These are phyloP conservation scores for Actinomortierella ambigua DNA, from an alignment of 371 early-diverging fungal species.

Conservation along the genomic window DNA sequence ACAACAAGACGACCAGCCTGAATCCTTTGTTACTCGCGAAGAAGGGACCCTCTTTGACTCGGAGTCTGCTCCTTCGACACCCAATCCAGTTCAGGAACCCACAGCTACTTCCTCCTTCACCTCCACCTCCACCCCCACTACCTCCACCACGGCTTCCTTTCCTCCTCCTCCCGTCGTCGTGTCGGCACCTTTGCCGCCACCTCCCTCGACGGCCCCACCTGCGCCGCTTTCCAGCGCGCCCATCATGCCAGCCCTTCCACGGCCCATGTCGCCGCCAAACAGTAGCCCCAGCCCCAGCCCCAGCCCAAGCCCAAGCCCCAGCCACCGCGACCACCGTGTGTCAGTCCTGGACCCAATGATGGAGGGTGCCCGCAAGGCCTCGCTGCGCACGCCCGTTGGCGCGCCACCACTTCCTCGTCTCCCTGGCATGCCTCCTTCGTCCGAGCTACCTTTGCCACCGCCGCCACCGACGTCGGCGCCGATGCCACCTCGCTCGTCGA, in stretches of 20 bases:
- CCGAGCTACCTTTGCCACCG: constrained; percentile 1
- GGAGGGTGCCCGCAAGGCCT: constrained; percentile 29
- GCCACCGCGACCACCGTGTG: constrained; percentile 7
- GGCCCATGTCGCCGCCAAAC: constrained; percentile 17
- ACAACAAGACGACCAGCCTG: too few relatives aligned
- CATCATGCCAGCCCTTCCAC: constrained; percentile 9
- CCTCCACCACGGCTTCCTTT: background rate
- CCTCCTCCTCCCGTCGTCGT: constrained; percentile 6
- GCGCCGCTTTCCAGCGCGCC: constrained; percentile 12
- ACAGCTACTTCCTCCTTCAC: background rate
- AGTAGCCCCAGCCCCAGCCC: constrained; percentile 10
- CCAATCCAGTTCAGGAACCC: background rate
- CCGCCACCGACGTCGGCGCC: background rate
- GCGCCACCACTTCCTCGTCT: constrained; percentile 21
- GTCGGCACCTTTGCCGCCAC: constrained; percentile 8
- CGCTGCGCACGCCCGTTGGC: constrained; percentile 13
- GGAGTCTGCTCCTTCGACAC: too few relatives aligned
- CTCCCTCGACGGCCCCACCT: constrained; percentile 22
- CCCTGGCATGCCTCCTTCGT: constrained; percentile 18
- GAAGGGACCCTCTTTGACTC: too few relatives aligned
- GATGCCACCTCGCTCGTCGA: constrained; percentile 2
- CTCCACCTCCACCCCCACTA: background rate
- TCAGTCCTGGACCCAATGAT: constrained; percentile 37
- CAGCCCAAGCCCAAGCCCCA: constrained; percentile 1
- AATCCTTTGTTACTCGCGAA: too few relatives aligned